These are phyloP conservation scores for Ophiocordyceps polyrhachis-furcata DNA, from an alignment of 2,329 filamentous ascomycete genomes.

Conservation along the genomic window DNA sequence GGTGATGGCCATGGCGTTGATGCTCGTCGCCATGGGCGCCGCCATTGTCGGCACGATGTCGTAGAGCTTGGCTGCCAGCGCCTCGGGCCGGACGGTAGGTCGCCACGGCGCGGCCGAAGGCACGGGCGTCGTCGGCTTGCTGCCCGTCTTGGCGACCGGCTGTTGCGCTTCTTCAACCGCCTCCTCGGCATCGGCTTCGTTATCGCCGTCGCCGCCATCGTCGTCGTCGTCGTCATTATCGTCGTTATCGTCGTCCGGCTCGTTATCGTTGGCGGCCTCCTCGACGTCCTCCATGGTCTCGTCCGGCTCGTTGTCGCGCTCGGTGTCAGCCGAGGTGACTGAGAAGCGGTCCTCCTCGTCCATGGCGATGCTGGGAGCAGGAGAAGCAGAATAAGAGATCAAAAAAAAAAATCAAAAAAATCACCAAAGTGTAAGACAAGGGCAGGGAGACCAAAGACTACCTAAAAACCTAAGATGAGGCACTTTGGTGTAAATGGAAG, in stretches of 20 bases:
- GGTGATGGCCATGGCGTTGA: constrained; percentile 82
- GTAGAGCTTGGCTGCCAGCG: constrained; percentile 63
- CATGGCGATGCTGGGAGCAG: constrained; percentile 5
- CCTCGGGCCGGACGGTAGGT: constrained; percentile 54
- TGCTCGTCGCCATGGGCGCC: constrained; percentile 84
- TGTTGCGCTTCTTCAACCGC: constrained; percentile 10
- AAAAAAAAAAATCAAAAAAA: too few relatives aligned
- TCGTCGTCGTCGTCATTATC: constrained; percentile 16
- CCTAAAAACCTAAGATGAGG: too few relatives aligned
- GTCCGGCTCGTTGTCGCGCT: constrained; percentile 28
- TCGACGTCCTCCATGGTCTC: constrained; percentile 37
- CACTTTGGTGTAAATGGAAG: too few relatives aligned
- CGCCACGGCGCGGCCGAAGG: constrained; percentile 16
- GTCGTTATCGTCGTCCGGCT: constrained; percentile 19
- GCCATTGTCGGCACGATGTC: constrained; percentile 96
- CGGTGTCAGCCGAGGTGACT: constrained; percentile 14
- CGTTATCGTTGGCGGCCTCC: constrained; percentile 19
- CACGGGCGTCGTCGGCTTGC: constrained; percentile 12
- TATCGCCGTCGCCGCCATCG: constrained; percentile 17
- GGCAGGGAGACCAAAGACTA: too few relatives aligned
- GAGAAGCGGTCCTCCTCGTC: constrained; percentile 16
- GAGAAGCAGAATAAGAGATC: too few relatives aligned
- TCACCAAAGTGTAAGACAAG: too few relatives aligned
- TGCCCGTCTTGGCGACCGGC: constrained; percentile 5
- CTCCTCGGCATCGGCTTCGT: constrained; percentile 23